Conservation (phyloP, 495 filamentous ascomycete species). For the Neohortaea acidophila region DNA sequence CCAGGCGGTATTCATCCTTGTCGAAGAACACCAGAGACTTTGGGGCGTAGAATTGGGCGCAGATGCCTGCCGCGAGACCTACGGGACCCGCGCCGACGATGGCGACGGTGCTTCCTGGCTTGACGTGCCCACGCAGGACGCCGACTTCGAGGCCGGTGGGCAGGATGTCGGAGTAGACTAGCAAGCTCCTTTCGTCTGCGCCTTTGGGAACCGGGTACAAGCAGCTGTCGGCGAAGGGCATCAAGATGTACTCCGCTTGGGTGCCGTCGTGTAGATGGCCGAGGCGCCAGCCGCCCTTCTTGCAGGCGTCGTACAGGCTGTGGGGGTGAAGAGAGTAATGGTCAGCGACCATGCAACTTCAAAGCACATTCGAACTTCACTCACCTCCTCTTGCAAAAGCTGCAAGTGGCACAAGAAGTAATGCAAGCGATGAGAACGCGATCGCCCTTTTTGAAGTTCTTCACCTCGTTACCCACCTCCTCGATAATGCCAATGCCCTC, state of each 20-base stretch:
- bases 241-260: constrained; percentile 37
- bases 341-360: no score
- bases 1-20: constrained; percentile 29
- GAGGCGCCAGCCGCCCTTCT: constrained; percentile 31
- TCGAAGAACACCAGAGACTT: constrained; percentile 33
- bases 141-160: constrained; percentile 38
- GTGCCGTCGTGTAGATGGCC: constrained; percentile 35
- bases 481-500: constrained; percentile 20
- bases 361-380: no score
- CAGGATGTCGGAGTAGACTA: constrained; percentile 34
- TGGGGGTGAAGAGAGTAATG: not conserved
- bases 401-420: constrained; percentile 29
- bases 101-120: constrained; percentile 31
- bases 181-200: constrained; percentile 26
- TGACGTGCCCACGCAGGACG: constrained; percentile 31
- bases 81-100: constrained; percentile 40
- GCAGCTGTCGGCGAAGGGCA: constrained; percentile 31
- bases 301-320: constrained; percentile 29
- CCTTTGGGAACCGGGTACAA: constrained; percentile 28
- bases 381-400: constrained; percentile 22
- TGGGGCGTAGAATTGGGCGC: constrained; percentile 33
- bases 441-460: constrained; percentile 23
- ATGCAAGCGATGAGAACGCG: constrained; percentile 32
- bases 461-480: constrained; percentile 17
- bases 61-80: constrained; percentile 34